Conservation (phyloP, 768 basidiomycete species). For the Tulasnella sp. region DNA sequence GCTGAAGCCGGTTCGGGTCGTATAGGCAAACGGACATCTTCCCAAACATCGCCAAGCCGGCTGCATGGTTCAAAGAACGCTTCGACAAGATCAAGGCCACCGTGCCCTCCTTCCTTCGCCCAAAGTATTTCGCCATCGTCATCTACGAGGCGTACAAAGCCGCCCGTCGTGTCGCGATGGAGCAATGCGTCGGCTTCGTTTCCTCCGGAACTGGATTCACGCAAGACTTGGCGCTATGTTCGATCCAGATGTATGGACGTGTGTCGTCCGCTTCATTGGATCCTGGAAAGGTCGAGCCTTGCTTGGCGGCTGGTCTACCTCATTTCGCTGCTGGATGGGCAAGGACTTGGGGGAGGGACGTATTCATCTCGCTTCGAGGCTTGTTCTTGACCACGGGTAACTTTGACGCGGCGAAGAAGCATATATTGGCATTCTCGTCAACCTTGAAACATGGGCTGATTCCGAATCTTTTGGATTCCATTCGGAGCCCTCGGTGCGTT, state of each 20-base stretch:
- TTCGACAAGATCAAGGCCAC: slow-evolving; percentile 66
- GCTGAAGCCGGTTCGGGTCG: no score
- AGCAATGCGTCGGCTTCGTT: slow-evolving; percentile 83
- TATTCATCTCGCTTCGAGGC: slow-evolving; percentile 88
- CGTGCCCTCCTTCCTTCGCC: slow-evolving; percentile 79
- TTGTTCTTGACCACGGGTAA: slow-evolving; percentile 90
- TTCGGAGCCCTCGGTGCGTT: slow-evolving; percentile 65
- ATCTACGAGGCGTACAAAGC: slow-evolving; percentile 90
- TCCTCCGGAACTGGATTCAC: slow-evolving; percentile 78
- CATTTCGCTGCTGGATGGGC: slow-evolving; percentile 94
- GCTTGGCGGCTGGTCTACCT: slow-evolving; percentile 87
- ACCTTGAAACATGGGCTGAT: slow-evolving; percentile 93
- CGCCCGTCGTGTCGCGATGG: slow-evolving; percentile 67
- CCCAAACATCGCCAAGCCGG: slow-evolving; percentile 60
- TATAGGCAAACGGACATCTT: slow-evolving; percentile 39
- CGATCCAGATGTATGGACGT: slow-evolving; percentile 82
- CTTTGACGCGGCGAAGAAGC: slow-evolving; percentile 70
- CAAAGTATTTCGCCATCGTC: slow-evolving; percentile 91
- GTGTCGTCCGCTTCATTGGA: slow-evolving; percentile 87
- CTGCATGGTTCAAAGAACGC: slow-evolving; percentile 78
- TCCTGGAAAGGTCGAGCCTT: slow-evolving; percentile 56
- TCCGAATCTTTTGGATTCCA: slow-evolving; percentile 89
- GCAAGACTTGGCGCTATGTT: slow-evolving; percentile 76
- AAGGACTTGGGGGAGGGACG: slow-evolving; percentile 91
- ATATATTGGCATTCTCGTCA: slow-evolving; percentile 87